Conservation (phyloP, 2,329 filamentous ascomycete species). For the Colletotrichum eleusines region DNA sequence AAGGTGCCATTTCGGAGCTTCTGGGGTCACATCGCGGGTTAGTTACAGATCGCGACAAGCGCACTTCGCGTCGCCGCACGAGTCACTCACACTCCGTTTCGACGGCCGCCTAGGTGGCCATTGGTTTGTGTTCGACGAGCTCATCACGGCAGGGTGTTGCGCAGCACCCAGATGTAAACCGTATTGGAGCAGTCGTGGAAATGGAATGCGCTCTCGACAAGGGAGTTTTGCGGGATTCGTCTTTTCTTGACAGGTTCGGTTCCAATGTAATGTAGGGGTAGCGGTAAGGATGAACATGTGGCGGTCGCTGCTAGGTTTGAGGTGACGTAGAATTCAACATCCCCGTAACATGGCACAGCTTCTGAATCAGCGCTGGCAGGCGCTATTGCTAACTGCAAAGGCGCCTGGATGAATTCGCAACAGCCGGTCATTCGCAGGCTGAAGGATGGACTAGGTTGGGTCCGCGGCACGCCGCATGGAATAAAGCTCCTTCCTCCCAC, state of each 20-base stretch:
- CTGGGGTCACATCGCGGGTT: conserved; percentile 51
- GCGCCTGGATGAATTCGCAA: conserved; percentile 11
- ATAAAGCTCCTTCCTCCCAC: conserved; percentile 16
- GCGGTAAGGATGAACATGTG: conserved; percentile 21
- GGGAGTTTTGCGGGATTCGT: conserved; percentile 14
- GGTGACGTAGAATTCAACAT: not conserved
- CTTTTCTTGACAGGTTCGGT: conserved; percentile 5
- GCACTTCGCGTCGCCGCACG: conserved; percentile 10
- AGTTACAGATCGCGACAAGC: conserved; percentile 5
- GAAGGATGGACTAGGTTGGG: conserved; percentile 15
- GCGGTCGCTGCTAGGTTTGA: not conserved
- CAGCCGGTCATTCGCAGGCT: conserved; percentile 16
- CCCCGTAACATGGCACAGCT: not conserved
- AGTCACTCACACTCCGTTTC: conserved; percentile 58
- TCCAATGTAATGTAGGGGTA: conserved; percentile 12
- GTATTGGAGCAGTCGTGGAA: conserved; percentile 45
- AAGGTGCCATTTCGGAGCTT: conserved; percentile 88
- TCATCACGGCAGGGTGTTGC: conserved; percentile 41
- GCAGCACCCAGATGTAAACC: conserved; percentile 37
- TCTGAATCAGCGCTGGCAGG: conserved; percentile 8
- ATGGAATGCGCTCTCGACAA: conserved; percentile 44
- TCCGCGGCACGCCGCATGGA: conserved; percentile 10
- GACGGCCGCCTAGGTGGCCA: conserved; percentile 60
- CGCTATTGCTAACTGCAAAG: conserved; percentile 29
- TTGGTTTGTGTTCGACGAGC: conserved; percentile 40